Percentiles rank a stretch among this genome's conserved stretches.
Conservation (phyloP, 495 filamentous ascomycete species). For the Glarea lozoyensis region DNA sequence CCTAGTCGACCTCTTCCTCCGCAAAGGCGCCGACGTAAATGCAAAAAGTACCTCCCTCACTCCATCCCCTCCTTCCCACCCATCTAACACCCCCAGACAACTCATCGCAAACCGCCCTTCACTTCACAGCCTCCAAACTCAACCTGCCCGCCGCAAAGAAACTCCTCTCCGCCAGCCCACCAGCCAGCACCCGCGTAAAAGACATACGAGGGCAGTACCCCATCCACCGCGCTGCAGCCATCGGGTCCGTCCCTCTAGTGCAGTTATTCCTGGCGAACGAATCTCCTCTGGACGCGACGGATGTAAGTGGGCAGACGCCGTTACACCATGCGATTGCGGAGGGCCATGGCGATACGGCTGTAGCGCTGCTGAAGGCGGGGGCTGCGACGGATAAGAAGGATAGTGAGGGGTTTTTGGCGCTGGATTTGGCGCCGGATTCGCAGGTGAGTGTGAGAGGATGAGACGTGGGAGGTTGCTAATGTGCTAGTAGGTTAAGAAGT, state of each 20-base stretch:
- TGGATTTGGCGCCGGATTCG: slow-evolving; percentile 77
- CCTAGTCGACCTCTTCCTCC: slow-evolving; percentile 64
- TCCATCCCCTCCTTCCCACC: background rate
- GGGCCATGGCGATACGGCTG: slow-evolving; percentile 80
- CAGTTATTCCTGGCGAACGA: slow-evolving; percentile 68
- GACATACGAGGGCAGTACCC: slow-evolving; percentile 82
- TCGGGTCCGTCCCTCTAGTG: slow-evolving; percentile 79
- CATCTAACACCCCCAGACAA: background rate
- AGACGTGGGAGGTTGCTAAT: background rate
- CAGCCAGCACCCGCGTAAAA: slow-evolving; percentile 71
- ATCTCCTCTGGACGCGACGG: slow-evolving; percentile 81
- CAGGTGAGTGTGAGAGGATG: too few species aligned
- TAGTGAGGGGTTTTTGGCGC: slow-evolving; percentile 52
- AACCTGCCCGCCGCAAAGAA: slow-evolving; percentile 74
- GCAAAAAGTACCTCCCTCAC: slow-evolving; percentile 39
- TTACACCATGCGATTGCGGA: slow-evolving; percentile 92
- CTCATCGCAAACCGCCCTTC: slow-evolving; percentile 62
- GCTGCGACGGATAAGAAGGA: slow-evolving; percentile 78
- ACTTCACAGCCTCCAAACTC: slow-evolving; percentile 85
- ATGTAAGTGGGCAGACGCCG: slow-evolving; percentile 73
- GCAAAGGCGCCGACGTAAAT: slow-evolving; percentile 76
- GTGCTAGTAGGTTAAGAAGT: slow-evolving; percentile 57
- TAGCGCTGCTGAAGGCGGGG: slow-evolving; percentile 73
- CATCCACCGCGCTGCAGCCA: slow-evolving; percentile 83
- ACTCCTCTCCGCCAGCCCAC: slow-evolving; percentile 58